Conservation (phyloP, 139 green algal genomes). For the Tetradesmus obliquus region DNA sequence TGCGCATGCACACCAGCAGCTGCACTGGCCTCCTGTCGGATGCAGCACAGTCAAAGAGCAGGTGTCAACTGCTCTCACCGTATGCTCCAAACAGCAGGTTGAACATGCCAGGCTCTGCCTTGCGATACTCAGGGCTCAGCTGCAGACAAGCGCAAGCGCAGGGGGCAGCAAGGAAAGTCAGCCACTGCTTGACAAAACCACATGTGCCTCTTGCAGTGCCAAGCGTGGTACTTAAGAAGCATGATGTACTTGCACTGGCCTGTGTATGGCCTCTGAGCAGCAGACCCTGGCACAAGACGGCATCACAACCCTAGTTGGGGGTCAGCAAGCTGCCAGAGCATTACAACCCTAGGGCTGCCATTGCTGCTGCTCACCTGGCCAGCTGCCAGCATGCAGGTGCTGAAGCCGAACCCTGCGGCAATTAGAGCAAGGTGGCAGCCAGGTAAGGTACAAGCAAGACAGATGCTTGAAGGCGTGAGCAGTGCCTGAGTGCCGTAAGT, state of each 20-base stretch:
- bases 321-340: background rate
- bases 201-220: constrained; percentile 35
- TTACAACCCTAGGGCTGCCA: background rate
- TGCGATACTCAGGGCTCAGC: constrained; percentile 53
- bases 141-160: background rate
- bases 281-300: background rate
- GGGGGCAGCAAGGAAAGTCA: background rate
- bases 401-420: constrained; percentile 28
- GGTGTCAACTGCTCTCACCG: background rate
- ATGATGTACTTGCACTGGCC: no score
- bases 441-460: no score
- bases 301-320: background rate
- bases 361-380: constrained; percentile 27
- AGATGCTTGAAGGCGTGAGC: no score
- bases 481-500: no score
- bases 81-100: constrained; percentile 57
- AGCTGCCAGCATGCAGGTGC: constrained; percentile 41
- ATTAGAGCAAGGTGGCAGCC: no score
- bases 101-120: constrained; percentile 64
- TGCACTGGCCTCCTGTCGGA: no score
- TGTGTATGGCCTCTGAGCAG: no score
- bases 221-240: no score
- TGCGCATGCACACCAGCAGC: no score
- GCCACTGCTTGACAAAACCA: no score
- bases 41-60: background rate